Evolutionary conservation across 2,329 filamentous ascomycete species (phyloP), one percentile per base, ranked within the genome.

Genomic region (Nemania sp.): DNA sequence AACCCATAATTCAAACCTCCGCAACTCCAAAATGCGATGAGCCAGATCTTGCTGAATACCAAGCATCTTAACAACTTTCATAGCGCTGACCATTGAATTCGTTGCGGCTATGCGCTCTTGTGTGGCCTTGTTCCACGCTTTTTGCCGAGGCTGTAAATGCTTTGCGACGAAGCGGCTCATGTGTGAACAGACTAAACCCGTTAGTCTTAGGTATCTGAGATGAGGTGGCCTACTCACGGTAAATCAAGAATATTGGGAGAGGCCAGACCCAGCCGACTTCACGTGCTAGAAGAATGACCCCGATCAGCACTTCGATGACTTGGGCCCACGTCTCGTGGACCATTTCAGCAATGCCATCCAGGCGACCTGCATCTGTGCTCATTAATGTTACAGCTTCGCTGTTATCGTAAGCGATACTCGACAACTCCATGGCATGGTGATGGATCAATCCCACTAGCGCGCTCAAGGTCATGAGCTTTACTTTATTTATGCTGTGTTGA

Each of bases 221-320:
- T 20, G 5, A 1, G 41, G 41, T 15, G 34, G 19, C 12, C 24
- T 12, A 62, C 73, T 64, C 56, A 77, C 75, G 59, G 26, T 73
- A 68, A 2, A 77, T 75, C n/a, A 77, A 56, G 3, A 72, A 52
- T 2, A 76, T 55, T 0, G 75, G 75, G 9, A 77, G 56, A 1
- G 70, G 70, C 60, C 68, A 76, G 3, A 77, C 52, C 73, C 74
- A 77, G 9, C 74, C 72, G 3, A 79, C 70, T 55, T 76, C 57
- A 11, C 54, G 55, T 6, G 69, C 66, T 2, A 79, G 56, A 46
- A 79, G 64, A 6, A 50, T 41, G 2, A 75, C 66, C 1, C 75
- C 77, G 30, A 78, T 61, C 0, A 70, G 31, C 0, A 77, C 69
- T 51, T 78, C 76, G 1, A 77, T n/a, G 1, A 70, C 31, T 12